phyloP scores from a whole-genome alignment of 345 rosid species.

The Geranium rotundifolium region DNA sequence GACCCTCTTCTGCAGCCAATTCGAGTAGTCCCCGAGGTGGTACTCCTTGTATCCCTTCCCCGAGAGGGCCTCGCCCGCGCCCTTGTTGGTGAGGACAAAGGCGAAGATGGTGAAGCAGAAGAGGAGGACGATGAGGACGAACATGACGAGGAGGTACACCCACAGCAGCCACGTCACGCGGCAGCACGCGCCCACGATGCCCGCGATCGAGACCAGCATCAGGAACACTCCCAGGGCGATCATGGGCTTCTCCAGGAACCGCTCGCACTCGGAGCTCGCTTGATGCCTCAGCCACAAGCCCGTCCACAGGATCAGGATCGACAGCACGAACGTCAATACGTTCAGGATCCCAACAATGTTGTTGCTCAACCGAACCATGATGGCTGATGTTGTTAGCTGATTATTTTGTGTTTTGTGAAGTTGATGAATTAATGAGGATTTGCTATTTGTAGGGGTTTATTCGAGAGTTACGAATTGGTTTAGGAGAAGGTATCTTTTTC shows the following conservation, averaged over 20 bases:
- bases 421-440: too few species aligned
- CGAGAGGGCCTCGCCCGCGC: constrained; percentile 52
- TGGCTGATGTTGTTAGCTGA: background rate
- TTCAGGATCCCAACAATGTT: constrained; percentile 70
- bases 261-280: constrained; percentile 66
- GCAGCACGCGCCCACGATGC: constrained; percentile 80
- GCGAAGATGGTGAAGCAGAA: constrained; percentile 72
- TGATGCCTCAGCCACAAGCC: constrained; percentile 64
- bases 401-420: background rate
- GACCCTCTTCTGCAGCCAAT: constrained; percentile 65
- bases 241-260: constrained; percentile 59
- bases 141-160: constrained; percentile 73
- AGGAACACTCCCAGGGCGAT: constrained; percentile 69
- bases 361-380: constrained; percentile 53
- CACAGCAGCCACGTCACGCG: constrained; percentile 70
- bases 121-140: constrained; percentile 47
- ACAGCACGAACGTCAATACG: constrained; percentile 55
- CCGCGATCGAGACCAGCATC: constrained; percentile 61
- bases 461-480: too few species aligned
- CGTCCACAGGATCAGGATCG: constrained; percentile 58
- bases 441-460: too few species aligned
- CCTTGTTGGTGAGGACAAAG: constrained; percentile 67
- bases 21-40: constrained; percentile 39
- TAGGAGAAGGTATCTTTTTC: too few species aligned
- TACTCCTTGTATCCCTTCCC: constrained; percentile 75